Base-by-base conservation (phyloP, 768 basidiomycete species). In the Porpolomopsis calyptriformis region DNA sequence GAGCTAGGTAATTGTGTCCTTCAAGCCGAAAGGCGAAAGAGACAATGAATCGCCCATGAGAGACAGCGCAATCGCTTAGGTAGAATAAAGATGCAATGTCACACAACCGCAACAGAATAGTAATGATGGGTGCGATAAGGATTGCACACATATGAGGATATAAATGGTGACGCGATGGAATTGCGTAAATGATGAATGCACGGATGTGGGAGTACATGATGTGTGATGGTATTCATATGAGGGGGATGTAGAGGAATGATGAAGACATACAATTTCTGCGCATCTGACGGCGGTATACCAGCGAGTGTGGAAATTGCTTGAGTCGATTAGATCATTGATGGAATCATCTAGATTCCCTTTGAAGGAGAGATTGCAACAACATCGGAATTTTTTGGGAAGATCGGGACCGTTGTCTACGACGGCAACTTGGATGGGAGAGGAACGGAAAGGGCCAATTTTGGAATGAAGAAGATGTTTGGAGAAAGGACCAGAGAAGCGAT, bases 391-490 rank as follows among this genome's bases (percentile, higher is more conserved):
- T 22, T 37, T 37, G 6, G 55, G 56, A 9, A 53, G 36, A n/a
- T 48, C 53, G 25, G 51, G 25, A 12, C 26, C 46, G 31, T 47
- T 20, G 22, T 34, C 23, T 42, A 33, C 24, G 24, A 50, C 26
- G 14, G 24, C 27, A 3, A 47, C 45, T 36, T 39, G 36, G 14
- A 51, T 44, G n/a, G 61, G 60, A 2, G 60, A 56, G 1, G 52
- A 49, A 25, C 45, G 48, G 38, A 60, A 62, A 6, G 55, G 54
- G 1, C 62, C 55, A 16, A 64, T 52, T 2, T 62, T 50, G 0
- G 7, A 20, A 35, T 62, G 58, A 4, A 59, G 40, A 25, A 57
- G 42, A 19, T 8, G 18, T 35, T 27, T 45, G 2, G 55, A 35
- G 45, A 53, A 58, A 0, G 58, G 58, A 12, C 58, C 56, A 4